Conservation (phyloP, 2,329 filamentous ascomycete species). For the Peltaster fructicola region DNA sequence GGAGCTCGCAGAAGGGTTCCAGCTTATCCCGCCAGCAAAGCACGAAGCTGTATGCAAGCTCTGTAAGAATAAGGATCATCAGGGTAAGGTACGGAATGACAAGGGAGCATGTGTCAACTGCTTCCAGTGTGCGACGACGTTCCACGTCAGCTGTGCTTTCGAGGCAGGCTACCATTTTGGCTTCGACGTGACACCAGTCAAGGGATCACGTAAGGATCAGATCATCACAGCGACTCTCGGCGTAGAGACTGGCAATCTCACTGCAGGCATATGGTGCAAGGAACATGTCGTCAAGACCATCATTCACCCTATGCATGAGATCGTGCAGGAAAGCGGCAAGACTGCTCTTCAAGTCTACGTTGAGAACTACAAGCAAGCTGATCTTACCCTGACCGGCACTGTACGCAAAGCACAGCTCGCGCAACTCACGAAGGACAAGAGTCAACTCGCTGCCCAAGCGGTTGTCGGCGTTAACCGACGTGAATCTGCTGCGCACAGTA, state of each 20-base stretch:
- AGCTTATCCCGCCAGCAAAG: constrained; percentile 53
- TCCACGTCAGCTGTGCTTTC: constrained; percentile 84
- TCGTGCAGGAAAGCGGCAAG: constrained; percentile 49
- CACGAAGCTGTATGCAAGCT: constrained; percentile 69
- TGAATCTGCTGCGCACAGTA: constrained; percentile 20
- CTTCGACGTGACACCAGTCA: constrained; percentile 80
- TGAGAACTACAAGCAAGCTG: constrained; percentile 85
- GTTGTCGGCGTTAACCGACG: constrained; percentile 20
- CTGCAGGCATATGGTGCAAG: constrained; percentile 81
- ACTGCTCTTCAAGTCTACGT: constrained; percentile 77
- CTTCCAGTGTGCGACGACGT: constrained; percentile 50
- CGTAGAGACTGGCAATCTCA: constrained; percentile 64
- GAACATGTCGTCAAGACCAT: constrained; percentile 56
- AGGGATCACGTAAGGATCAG: constrained; percentile 70
- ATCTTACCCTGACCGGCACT: constrained; percentile 75
- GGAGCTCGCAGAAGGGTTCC: constrained; percentile 77
- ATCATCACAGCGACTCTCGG: constrained; percentile 64
- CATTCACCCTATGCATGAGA: constrained; percentile 64
- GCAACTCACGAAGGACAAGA: constrained; percentile 41
- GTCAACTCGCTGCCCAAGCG: constrained; percentile 18
- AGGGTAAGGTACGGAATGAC: constrained; percentile 12
- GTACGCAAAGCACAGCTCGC: constrained; percentile 74
- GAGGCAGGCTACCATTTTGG: constrained; percentile 68
- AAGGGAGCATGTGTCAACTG: constrained; percentile 68
- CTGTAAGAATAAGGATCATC: constrained; percentile 48